Conservation (phyloP, 768 basidiomycete genomes). For the Pilatotrama ljubarskyi region DNA sequence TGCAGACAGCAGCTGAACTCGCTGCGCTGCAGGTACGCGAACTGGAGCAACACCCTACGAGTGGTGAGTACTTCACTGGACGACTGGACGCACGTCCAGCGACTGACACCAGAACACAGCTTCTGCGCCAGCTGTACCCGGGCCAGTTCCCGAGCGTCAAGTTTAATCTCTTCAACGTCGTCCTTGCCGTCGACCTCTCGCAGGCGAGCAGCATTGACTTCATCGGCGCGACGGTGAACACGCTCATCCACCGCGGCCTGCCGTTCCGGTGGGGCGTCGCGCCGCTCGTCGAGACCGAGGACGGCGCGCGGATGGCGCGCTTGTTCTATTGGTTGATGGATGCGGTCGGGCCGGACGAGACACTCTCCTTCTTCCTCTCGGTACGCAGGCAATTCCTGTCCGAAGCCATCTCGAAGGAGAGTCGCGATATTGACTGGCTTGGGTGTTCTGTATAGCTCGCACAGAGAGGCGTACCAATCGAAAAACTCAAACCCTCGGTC, state of each 20-base stretch:
- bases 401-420: no score
- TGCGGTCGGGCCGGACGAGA: constrained; percentile 60
- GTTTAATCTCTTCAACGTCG: constrained; percentile 80
- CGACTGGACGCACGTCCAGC: background rate
- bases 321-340: constrained; percentile 68
- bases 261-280: constrained; percentile 89
- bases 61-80: constrained; percentile 3
- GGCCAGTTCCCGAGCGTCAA: constrained; percentile 76
- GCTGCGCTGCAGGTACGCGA: constrained; percentile 17
- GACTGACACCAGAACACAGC: constrained; percentile 37
- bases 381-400: no score
- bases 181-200: constrained; percentile 82
- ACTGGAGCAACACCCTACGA: constrained; percentile 24
- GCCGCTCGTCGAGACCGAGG: constrained; percentile 58
- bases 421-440: background rate
- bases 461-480: constrained; percentile 34
- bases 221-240: constrained; percentile 61
- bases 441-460: constrained; percentile 35
- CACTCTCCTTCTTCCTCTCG: constrained; percentile 54
- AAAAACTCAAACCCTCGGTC: constrained; percentile 35
- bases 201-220: constrained; percentile 58
- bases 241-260: constrained; percentile 69
- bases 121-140: constrained; percentile 77
- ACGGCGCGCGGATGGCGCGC: constrained; percentile 66
- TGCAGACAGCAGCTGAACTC: background rate